Evolutionary conservation across 1,139 yeast genomes (phyloP).

Genomic region (Blastobotrys niveus): DNA sequence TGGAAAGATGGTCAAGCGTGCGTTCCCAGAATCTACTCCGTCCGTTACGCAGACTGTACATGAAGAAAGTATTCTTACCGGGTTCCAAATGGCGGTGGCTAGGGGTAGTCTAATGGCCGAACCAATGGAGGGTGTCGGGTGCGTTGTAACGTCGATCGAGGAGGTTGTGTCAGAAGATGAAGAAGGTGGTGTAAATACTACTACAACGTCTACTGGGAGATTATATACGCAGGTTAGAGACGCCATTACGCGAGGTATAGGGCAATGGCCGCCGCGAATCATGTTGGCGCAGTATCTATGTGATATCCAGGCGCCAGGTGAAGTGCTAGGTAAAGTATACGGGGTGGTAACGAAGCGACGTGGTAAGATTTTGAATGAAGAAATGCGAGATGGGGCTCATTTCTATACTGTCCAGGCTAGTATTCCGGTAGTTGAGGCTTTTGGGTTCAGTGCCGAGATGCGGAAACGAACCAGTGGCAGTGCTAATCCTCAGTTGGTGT

Average conservation of each 20-base stretch:
- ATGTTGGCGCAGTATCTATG: constrained; percentile 90
- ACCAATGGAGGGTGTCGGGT: constrained; percentile 75
- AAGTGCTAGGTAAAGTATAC: constrained; percentile 90
- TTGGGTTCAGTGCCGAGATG: constrained; percentile 93
- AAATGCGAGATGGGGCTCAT: constrained; percentile 97
- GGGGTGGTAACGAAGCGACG: constrained; percentile 87
- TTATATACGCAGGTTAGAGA: constrained; percentile 71
- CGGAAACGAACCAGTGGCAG: constrained; percentile 94
- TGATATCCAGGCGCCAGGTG: constrained; percentile 92
- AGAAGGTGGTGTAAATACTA: constrained; percentile 23
- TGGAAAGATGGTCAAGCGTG: constrained; percentile 21
- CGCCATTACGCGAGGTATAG: constrained; percentile 59
- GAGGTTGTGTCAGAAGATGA: constrained; percentile 19
- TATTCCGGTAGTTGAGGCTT: constrained; percentile 92
- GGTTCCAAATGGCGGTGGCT: constrained; percentile 74
- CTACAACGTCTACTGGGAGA: constrained; percentile 51
- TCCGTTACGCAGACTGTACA: constrained; percentile 30
- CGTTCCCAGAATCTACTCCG: constrained; percentile 12
- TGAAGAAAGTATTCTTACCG: constrained; percentile 68
- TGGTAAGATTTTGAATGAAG: constrained; percentile 82
- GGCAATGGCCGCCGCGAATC: constrained; percentile 81
- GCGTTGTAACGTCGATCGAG: constrained; percentile 41
- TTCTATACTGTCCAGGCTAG: constrained; percentile 82
- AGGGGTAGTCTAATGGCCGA: constrained; percentile 90
- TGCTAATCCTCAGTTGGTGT: constrained; percentile 91